A percentile compares a stretch with the other conserved stretches of the same genome.
Conservation (phyloP, 2,329 filamentous ascomycete species). For the Mycosphaerella arachidis region DNA sequence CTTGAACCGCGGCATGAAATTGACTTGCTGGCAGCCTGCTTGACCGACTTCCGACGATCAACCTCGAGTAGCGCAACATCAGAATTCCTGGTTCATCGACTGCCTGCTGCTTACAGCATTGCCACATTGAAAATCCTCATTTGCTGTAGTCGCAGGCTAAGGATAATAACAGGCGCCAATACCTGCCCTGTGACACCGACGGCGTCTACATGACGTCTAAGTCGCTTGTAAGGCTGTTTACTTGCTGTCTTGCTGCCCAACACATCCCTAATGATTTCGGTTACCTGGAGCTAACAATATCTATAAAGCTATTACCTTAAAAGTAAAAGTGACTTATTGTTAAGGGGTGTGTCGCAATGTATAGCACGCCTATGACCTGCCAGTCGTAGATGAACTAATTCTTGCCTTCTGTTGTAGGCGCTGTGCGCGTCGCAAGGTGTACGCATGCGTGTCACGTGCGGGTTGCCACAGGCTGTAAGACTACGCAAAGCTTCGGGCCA, state of each 20-base stretch:
- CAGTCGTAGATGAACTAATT: too few species aligned
- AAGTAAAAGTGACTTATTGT: too few species aligned
- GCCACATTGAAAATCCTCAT: background rate
- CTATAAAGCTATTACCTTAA: too few species aligned
- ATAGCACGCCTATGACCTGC: too few species aligned
- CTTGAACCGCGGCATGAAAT: too few species aligned
- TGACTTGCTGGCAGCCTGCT: constrained; percentile 9
- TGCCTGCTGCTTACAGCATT: background rate
- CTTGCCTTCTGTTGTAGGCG: too few species aligned
- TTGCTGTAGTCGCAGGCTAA: background rate
- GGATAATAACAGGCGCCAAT: background rate
- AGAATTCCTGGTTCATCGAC: background rate
- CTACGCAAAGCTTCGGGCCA: background rate
- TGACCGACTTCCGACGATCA: constrained; percentile 11
- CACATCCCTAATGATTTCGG: background rate
- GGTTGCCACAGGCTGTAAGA: too few species aligned
- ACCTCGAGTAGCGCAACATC: constrained; percentile 9
- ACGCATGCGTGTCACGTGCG: too few species aligned
- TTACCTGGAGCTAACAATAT: too few species aligned
- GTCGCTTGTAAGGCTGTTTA: constrained; percentile 8
- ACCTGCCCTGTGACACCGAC: background rate
- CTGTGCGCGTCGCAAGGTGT: too few species aligned
- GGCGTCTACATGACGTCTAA: background rate
- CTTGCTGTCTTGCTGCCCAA: constrained; percentile 12
- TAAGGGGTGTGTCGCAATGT: too few species aligned